Conservation (phyloP, 2,329 filamentous ascomycete genomes). For the Dactylellina leptospora region DNA sequence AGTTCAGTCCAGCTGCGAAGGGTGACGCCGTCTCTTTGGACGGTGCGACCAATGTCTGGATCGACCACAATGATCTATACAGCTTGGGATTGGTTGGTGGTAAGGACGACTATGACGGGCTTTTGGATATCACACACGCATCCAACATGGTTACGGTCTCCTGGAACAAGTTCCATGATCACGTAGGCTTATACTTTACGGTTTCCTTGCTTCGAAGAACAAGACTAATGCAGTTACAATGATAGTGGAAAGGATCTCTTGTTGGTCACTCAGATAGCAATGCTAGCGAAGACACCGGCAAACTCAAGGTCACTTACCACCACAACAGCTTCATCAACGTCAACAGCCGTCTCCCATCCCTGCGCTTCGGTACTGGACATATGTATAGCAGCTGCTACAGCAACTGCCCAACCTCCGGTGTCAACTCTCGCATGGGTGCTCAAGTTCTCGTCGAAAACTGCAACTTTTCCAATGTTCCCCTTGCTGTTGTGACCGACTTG, state of each 20-base stretch:
- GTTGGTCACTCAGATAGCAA: slow-evolving; percentile 71
- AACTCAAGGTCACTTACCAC: slow-evolving; percentile 71
- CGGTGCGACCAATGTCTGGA: slow-evolving; percentile 64
- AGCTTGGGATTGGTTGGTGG: slow-evolving; percentile 59
- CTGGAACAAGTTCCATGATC: slow-evolving; percentile 63
- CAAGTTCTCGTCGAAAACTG: slow-evolving; percentile 69
- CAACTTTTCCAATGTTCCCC: slow-evolving; percentile 63
- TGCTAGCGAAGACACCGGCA: slow-evolving; percentile 68
- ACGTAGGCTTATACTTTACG: too few species aligned
- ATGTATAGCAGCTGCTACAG: slow-evolving; percentile 62
- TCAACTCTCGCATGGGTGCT: slow-evolving; percentile 69
- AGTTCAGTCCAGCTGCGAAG: slow-evolving; percentile 64
- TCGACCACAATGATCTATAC: slow-evolving; percentile 63
- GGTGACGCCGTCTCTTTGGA: slow-evolving; percentile 67
- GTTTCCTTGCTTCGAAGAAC: not conserved
- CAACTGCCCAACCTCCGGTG: slow-evolving; percentile 61
- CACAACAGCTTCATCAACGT: slow-evolving; percentile 74
- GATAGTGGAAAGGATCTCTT: slow-evolving; percentile 70
- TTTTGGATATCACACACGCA: slow-evolving; percentile 63
- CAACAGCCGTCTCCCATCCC: slow-evolving; percentile 70
- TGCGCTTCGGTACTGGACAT: slow-evolving; percentile 74
- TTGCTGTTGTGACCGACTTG: slow-evolving; percentile 61
- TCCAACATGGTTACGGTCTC: slow-evolving; percentile 62
- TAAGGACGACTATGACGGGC: slow-evolving; percentile 63
- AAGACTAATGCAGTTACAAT: not conserved